phyloP scores from a whole-genome alignment of 1,284 basidiomycete species.

The Marasmius tenuissimus region DNA sequence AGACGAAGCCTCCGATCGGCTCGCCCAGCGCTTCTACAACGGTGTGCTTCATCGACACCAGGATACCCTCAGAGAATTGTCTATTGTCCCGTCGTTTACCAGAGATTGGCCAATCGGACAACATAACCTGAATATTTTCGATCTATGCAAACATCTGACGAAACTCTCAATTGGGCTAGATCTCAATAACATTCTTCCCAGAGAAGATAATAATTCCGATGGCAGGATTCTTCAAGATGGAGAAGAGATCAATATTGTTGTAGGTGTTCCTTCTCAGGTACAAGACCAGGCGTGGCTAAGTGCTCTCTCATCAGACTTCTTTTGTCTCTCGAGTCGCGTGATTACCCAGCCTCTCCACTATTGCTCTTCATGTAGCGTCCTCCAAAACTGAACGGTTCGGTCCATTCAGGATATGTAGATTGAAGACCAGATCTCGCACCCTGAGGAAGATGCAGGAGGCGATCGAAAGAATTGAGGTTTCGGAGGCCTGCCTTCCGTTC shows the following conservation, averaged over 20 bases:
- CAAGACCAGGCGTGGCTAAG: no score
- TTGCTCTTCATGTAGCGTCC: background rate
- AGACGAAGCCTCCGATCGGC: background rate
- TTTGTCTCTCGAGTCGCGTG: background rate
- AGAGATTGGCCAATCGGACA: background rate
- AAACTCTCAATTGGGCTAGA: background rate
- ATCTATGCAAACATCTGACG: background rate
- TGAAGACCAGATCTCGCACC: background rate
- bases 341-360: background rate
- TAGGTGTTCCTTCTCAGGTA: background rate
- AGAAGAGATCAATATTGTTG: background rate
- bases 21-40: background rate
- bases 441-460: no score
- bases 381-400: background rate
- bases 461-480: no score
- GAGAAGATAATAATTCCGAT: background rate
- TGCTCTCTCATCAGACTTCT: background rate
- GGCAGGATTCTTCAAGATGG: no score
- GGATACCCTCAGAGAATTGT: background rate
- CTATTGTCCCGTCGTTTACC: background rate
- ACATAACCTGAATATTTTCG: no score
- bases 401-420: background rate
- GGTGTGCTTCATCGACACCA: background rate
- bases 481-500: no score
- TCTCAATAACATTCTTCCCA: background rate